These are phyloP conservation scores for Fusarium sp. DNA, from an alignment of 2,329 filamentous ascomycete genomes.

Conservation along the genomic window DNA sequence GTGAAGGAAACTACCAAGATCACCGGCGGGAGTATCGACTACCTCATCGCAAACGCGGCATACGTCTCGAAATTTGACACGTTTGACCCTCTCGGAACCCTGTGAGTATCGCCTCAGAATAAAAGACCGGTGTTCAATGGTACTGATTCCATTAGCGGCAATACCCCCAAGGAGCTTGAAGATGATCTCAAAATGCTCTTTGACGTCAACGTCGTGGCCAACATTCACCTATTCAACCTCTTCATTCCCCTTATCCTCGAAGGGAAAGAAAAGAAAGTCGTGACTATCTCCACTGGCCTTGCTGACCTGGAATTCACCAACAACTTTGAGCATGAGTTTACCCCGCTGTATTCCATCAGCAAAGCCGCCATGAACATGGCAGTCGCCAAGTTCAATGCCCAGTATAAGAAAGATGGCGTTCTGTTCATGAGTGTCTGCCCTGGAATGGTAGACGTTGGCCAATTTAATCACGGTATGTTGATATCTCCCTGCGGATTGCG, in stretches of 20 bases:
- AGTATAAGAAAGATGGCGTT: not conserved
- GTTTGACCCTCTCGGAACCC: not conserved
- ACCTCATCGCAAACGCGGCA: not conserved
- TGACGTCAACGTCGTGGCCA: not conserved
- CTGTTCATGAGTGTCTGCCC: not conserved
- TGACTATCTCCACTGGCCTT: not conserved
- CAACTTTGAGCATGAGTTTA: not conserved
- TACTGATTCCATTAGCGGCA: rapidly evolving
- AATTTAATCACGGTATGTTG: not conserved
- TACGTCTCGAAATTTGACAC: not conserved
- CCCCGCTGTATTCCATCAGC: not conserved
- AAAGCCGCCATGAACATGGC: not conserved
- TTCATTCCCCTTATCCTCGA: not conserved
- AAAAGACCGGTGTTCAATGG: rapidly evolving
- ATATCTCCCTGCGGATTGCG: rapidly evolving
- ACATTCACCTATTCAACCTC: not conserved
- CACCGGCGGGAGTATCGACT: not conserved
- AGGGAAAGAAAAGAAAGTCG: not conserved
- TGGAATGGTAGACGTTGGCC: not conserved
- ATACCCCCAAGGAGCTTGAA: not conserved
- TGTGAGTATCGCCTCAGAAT: not conserved
- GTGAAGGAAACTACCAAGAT: not conserved
- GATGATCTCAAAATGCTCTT: not conserved
- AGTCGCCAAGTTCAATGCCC: not conserved
- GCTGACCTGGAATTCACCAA: not conserved